Evolutionary conservation across 768 basidiomycete species (phyloP).

Genomic region (Phlegmacium glaucopus): DNA sequence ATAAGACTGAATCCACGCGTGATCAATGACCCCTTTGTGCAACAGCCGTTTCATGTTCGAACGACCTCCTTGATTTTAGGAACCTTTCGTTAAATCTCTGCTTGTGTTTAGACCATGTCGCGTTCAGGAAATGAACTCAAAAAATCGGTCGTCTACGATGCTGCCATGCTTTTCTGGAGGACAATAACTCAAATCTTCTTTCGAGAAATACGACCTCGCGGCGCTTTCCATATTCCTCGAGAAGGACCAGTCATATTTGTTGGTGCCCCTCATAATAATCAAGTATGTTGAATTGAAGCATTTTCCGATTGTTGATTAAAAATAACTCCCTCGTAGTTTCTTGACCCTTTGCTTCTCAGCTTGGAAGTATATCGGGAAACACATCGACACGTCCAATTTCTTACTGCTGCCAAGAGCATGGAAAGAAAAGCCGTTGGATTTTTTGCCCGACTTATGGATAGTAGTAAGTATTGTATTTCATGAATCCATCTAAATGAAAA

Average conservation of each 20-base stretch:
- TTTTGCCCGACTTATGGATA: slow-evolving; percentile 79
- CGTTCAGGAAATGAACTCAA: slow-evolving; percentile 9
- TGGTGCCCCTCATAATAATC: slow-evolving; percentile 90
- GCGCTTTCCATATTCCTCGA: slow-evolving; percentile 90
- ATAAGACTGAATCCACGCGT: too few species aligned
- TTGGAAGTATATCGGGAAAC: slow-evolving; percentile 86
- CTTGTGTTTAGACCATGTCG: slow-evolving; percentile 16
- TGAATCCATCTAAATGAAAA: neutral
- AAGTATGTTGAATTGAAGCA: slow-evolving; percentile 41
- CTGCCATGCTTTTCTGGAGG: slow-evolving; percentile 81
- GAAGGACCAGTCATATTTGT: slow-evolving; percentile 93
- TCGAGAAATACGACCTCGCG: slow-evolving; percentile 89
- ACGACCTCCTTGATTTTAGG: neutral
- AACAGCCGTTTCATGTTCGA: too few species aligned
- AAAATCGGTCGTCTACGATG: slow-evolving; percentile 53
- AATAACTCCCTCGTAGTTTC: slow-evolving; percentile 53
- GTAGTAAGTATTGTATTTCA: slow-evolving; percentile 59
- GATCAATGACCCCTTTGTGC: too few species aligned
- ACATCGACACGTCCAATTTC: slow-evolving; percentile 75
- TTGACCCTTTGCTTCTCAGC: slow-evolving; percentile 84
- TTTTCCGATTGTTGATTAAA: slow-evolving; percentile 2
- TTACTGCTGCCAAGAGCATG: slow-evolving; percentile 91
- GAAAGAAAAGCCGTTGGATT: slow-evolving; percentile 73
- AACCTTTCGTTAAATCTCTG: slow-evolving; percentile 1
- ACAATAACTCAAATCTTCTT: slow-evolving; percentile 92